Conservation (phyloP, 225 moss, liverwort and hornwort species). For the Sphagnum contortum region DNA sequence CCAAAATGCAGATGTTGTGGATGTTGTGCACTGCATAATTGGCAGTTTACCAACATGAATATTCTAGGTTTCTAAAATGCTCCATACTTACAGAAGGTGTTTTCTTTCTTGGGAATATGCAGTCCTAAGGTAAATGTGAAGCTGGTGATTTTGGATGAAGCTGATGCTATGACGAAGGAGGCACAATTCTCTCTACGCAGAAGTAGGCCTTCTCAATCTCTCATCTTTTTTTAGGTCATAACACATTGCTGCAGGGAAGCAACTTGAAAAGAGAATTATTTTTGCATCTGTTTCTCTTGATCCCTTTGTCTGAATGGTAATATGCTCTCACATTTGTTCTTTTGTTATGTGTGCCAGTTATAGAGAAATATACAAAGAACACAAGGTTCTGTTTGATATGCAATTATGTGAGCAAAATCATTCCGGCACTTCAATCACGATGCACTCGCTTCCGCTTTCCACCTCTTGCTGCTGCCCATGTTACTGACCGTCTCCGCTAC, state of each 20-base stretch:
- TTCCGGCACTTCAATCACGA: slow-evolving; percentile 93
- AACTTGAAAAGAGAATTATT: not conserved
- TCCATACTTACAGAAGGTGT: too few relatives aligned
- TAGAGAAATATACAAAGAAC: slow-evolving; percentile 94
- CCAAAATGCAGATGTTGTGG: too few relatives aligned
- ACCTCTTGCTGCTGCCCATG: slow-evolving; percentile 72
- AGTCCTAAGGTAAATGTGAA: slow-evolving; percentile 90
- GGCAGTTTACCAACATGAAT: too few relatives aligned
- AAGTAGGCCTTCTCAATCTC: slow-evolving; percentile 26
- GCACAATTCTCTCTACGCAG: slow-evolving; percentile 97
- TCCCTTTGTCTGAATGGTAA: not conserved
- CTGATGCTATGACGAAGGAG: slow-evolving; percentile 99
- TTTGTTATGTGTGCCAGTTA: slow-evolving; percentile 48
- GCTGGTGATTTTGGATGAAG: slow-evolving; percentile 92
- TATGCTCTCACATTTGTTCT: too few relatives aligned
- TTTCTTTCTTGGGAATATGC: slow-evolving; percentile 9
- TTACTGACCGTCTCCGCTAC: slow-evolving; percentile 64
- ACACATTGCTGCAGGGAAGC: too few relatives aligned
- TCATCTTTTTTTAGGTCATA: not conserved
- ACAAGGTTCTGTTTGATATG: slow-evolving; percentile 98
- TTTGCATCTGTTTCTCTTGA: not conserved
- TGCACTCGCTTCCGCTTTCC: slow-evolving; percentile 97
- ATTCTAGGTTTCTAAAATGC: too few relatives aligned
- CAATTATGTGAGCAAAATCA: slow-evolving; percentile 99
- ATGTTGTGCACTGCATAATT: too few relatives aligned